Evolutionary conservation across 2,329 filamentous ascomycete species (phyloP), one percentile per base, ranked within the genome.

Genomic region (Trichophyton mentagrophytes): DNA sequence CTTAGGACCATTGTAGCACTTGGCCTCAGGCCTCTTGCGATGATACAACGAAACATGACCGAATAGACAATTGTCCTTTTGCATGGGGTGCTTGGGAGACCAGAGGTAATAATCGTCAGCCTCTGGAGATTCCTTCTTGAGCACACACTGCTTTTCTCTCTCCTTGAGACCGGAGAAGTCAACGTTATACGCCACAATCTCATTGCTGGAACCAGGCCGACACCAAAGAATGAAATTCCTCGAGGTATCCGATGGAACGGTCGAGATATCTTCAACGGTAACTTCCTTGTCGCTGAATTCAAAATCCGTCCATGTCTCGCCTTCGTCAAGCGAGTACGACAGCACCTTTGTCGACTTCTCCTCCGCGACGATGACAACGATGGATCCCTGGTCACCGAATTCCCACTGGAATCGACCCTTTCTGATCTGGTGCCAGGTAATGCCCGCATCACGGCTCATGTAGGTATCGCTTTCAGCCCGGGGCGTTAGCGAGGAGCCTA

Each of bases 151-250:
- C 62, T 70, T 69, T 25, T 73, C 72, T 57, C 83, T 80, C 67
- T 90, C 83, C 53, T 87, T 83, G 56, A 97, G 78, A 3, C 88
- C 88, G 3, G 85, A 85, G 71, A 99, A 99, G 74, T 99, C 93
- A 6, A 99, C 72, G 66, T 95, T 95, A 69, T 95, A 78, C 0
- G 90, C 86, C 58, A 87, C 81, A 17, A 90, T 73, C 57, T 80
- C 80, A 40, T 79, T 70, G 22, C 68, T 67, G 20, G 69, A 71
- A 55, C 70, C 71, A 63, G 83, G 81, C 61, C 75, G 78, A 63
- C 86, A 89, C 95, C 93, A 99, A 20, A 99, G 78, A 20, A 99
- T 73, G 72, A 99, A 96, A 70, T 95, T 95, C 60, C 88, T 85
- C 20, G 91, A 95, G 4, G 85, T 89, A 68, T 96, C 93, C 25